Conservation (phyloP, 192 early-diverging fungal species). For the Diversispora epigaea region DNA sequence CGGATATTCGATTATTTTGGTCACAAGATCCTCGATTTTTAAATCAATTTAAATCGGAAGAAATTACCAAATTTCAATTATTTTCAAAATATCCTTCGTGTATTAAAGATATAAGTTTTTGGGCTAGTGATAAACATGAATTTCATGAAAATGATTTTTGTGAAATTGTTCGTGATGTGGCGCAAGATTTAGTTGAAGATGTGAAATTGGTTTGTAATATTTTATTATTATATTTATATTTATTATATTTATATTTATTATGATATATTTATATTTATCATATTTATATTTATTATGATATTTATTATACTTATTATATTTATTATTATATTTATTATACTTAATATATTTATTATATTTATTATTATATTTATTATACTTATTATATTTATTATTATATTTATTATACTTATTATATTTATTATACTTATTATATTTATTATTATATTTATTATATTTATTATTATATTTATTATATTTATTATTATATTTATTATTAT, state of each 20-base stretch:
- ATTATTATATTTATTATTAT: background rate
- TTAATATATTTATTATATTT: background rate
- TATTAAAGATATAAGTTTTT: constrained; percentile 95
- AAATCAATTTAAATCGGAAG: constrained; percentile 70
- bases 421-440: background rate
- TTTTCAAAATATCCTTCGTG: constrained; percentile 91
- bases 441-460: constrained; percentile 1
- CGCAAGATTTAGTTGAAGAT: constrained; percentile 89
- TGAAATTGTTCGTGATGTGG: constrained; percentile 87
- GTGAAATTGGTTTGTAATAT: constrained; percentile 66
- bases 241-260: background rate
- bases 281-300: background rate
- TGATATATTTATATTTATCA: background rate
- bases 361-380: background rate
- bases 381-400: constrained; percentile 29
- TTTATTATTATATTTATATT: constrained; percentile 10
- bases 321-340: background rate
- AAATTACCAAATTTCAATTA: constrained; percentile 75
- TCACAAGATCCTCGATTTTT: constrained; percentile 82
- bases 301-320: no score
- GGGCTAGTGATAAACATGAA: constrained; percentile 55
- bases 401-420: background rate
- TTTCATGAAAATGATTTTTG: constrained; percentile 95
- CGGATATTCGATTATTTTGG: constrained; percentile 98
- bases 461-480: background rate